Evolutionary conservation across 169 alveolate genomes (phyloP).

Genomic region (Toxoplasma gondii): DNA sequence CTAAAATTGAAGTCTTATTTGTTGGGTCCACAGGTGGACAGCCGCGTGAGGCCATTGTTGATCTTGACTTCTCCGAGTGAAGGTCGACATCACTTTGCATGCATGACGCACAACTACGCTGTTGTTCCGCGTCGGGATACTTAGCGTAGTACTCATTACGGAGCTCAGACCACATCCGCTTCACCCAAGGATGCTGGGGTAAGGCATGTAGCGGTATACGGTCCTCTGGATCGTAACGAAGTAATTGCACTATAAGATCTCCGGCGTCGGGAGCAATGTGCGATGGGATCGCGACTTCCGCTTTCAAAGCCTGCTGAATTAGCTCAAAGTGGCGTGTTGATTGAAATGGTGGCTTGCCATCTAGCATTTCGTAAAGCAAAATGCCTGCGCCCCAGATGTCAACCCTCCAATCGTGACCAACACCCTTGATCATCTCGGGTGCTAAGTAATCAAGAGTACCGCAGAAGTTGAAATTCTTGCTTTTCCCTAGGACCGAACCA

Average conservation of each 20-base stretch:
- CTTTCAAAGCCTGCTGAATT: constrained; percentile 66
- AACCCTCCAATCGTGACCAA: constrained; percentile 90
- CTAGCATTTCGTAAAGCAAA: constrained; percentile 86
- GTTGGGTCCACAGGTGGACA: too few species aligned
- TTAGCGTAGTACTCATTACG: neutral
- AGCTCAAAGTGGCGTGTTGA: constrained; percentile 74
- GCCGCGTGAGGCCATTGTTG: too few species aligned
- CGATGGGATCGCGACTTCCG: constrained; percentile 59
- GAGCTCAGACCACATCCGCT: constrained; percentile 22
- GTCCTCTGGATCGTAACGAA: constrained; percentile 64
- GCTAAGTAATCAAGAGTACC: constrained; percentile 94
- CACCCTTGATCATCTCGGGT: constrained; percentile 92
- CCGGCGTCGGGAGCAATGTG: constrained; percentile 67
- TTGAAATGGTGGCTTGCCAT: constrained; percentile 91
- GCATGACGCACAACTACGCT: neutral
- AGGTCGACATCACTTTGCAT: neutral
- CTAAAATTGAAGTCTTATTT: too few species aligned
- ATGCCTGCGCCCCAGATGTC: constrained; percentile 90
- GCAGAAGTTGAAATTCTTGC: constrained; percentile 86
- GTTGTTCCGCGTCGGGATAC: constrained; percentile 14
- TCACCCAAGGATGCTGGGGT: constrained; percentile 26
- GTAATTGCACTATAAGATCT: constrained; percentile 43
- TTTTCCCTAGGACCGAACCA: constrained; percentile 68
- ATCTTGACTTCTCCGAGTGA: neutral
- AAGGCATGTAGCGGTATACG: constrained; percentile 43